Percentiles rank a stretch among this genome's conserved stretches.
These are phyloP conservation scores for Pholiota microspora DNA, from an alignment of 768 basidiomycete genomes.

Conservation along the genomic window DNA sequence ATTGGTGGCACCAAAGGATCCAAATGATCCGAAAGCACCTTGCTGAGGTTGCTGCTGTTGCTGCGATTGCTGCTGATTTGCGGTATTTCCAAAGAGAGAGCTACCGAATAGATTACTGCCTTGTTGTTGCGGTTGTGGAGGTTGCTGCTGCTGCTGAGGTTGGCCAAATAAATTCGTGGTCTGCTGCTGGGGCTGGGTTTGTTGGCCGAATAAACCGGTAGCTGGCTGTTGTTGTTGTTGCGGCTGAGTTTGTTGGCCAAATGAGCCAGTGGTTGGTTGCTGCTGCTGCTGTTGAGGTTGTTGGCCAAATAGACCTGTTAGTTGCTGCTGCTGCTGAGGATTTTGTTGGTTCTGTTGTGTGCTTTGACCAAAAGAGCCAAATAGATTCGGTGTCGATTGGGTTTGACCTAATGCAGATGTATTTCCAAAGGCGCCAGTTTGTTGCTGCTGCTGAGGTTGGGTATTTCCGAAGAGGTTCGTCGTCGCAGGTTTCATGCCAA, in stretches of 20 bases:
- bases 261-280: not conserved
- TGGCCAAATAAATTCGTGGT: conserved; percentile 14
- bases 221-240: conserved; percentile 12
- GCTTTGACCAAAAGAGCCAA: conserved; percentile 27
- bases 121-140: conserved; percentile 16
- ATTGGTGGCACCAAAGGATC: conserved; percentile 2
- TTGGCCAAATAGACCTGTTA: conserved; percentile 31
- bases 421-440: conserved; percentile 23
- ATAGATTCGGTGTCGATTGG: conserved; percentile 4
- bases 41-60: conserved; percentile 21
- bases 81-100: conserved; percentile 19
- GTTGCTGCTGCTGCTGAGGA: conserved; percentile 26
- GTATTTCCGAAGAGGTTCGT: conserved; percentile 32
- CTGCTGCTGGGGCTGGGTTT: conserved; percentile 22
- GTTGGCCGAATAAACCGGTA: not conserved
- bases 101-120: conserved; percentile 16
- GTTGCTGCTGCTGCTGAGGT: conserved; percentile 16
- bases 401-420: not conserved
- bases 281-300: conserved; percentile 8
- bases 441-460: conserved; percentile 28
- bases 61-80: conserved; percentile 11
- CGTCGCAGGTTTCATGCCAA: conserved; percentile 37
- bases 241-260: conserved; percentile 8
- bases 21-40: conserved; percentile 13
- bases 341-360: conserved; percentile 19